phyloP scores from a whole-genome alignment of 805 yeast genomes.

The Hanseniaspora clermontiae region DNA sequence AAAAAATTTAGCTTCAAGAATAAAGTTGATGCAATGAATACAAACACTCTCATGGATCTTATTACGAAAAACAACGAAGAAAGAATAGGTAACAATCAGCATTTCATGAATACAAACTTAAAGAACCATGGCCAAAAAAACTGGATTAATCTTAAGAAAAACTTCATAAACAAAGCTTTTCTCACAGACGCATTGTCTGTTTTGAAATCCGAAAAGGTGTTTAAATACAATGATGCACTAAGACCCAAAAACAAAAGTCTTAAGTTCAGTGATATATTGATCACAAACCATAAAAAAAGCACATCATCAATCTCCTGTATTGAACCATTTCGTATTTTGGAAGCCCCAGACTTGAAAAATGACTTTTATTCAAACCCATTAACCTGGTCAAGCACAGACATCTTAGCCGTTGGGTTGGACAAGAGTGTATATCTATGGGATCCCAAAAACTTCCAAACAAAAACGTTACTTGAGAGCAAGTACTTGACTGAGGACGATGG shows the following conservation, averaged over 20 bases:
- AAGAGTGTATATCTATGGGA: slow-evolving; percentile 52
- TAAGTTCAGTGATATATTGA: background rate
- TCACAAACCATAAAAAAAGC: slow-evolving; percentile 1
- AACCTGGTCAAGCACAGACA: slow-evolving; percentile 51
- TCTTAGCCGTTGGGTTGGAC: slow-evolving; percentile 57
- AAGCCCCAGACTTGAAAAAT: slow-evolving; percentile 59
- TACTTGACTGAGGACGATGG: slow-evolving; percentile 27
- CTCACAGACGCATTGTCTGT: background rate
- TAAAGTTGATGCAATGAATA: background rate
- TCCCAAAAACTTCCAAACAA: slow-evolving; percentile 33
- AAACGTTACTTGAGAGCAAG: slow-evolving; percentile 31
- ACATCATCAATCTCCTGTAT: background rate
- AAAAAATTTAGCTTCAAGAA: background rate
- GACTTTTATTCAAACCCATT: slow-evolving; percentile 69
- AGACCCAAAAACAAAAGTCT: background rate
- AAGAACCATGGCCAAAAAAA: slow-evolving; percentile 11
- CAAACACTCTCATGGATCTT: background rate
- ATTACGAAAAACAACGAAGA: background rate
- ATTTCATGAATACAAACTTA: background rate
- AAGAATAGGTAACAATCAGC: background rate
- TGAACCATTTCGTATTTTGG: slow-evolving; percentile 39
- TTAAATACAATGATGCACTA: background rate
- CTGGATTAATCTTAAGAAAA: slow-evolving; percentile 5
- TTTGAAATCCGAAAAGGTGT: background rate
- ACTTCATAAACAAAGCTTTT: background rate